A percentile compares a stretch with the other conserved stretches of the same genome.
Conservation (phyloP, 2,329 filamentous ascomycete species). For the Penicillium sp. region DNA sequence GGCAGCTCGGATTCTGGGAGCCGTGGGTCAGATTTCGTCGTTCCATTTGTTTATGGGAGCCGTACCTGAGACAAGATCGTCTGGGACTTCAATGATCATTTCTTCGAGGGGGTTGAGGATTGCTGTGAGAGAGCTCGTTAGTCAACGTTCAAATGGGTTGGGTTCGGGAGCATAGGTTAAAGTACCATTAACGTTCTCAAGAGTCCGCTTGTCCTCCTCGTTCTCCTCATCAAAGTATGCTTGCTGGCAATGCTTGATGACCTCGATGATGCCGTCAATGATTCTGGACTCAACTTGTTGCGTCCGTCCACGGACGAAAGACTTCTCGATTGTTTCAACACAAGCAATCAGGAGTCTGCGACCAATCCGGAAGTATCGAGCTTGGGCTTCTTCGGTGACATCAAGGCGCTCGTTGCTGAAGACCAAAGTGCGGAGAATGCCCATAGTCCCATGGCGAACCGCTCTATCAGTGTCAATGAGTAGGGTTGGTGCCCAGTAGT, state of each 20-base stretch:
- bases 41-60: slow-evolving; percentile 15
- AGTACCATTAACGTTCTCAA: slow-evolving; percentile 35
- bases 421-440: slow-evolving; percentile 41
- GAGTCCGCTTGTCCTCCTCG: slow-evolving; percentile 34
- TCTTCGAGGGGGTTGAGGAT: slow-evolving; percentile 33
- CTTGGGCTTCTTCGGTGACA: slow-evolving; percentile 21
- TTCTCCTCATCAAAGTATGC: slow-evolving; percentile 35
- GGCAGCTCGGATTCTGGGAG: slow-evolving; percentile 37
- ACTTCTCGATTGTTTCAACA: slow-evolving; percentile 31
- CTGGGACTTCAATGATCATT: slow-evolving; percentile 34
- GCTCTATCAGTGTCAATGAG: slow-evolving; percentile 47
- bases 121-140: slow-evolving; percentile 19
- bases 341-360: slow-evolving; percentile 31
- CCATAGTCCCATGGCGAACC: slow-evolving; percentile 45
- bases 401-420: slow-evolving; percentile 34
- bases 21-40: slow-evolving; percentile 19
- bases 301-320: slow-evolving; percentile 26
- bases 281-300: slow-evolving; percentile 32
- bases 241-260: slow-evolving; percentile 37
- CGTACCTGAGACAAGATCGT: slow-evolving; percentile 40
- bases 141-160: background rate
- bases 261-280: slow-evolving; percentile 35
- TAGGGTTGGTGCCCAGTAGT: slow-evolving; percentile 49
- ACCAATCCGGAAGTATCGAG: slow-evolving; percentile 27
- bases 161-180: background rate